Conservation (phyloP, 345 rosid genomes). For the Triadica sebifera region DNA sequence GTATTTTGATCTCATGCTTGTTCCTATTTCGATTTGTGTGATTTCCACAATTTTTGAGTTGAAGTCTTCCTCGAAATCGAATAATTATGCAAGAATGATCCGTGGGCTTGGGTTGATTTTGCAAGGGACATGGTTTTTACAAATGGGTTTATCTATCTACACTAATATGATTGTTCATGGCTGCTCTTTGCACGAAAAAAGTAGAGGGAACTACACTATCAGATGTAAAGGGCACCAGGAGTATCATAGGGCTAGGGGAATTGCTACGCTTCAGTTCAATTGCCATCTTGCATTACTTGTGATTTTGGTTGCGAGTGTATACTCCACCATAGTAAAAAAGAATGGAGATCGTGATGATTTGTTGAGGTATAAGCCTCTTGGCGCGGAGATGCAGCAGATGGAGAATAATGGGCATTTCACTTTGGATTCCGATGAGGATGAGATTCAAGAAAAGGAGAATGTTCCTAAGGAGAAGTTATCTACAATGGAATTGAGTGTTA, state of each 20-base stretch:
- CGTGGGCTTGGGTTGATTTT: constrained; percentile 72
- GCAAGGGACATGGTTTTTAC: constrained; percentile 89
- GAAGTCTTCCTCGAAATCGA: constrained; percentile 25
- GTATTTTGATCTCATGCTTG: constrained; percentile 83
- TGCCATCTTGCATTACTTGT: constrained; percentile 81
- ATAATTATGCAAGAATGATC: constrained; percentile 37
- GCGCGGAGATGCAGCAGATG: constrained; percentile 54
- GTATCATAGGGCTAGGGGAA: constrained; percentile 78
- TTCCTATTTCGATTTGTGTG: constrained; percentile 60
- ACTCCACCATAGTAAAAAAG: constrained; percentile 48
- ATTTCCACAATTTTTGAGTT: constrained; percentile 56
- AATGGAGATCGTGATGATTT: constrained; percentile 42
- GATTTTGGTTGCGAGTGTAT: constrained; percentile 40
- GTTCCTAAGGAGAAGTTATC: constrained; percentile 14
- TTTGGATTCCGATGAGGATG: constrained; percentile 79
- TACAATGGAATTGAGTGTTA: constrained; percentile 39
- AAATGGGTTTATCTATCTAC: constrained; percentile 81
- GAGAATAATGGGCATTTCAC: constrained; percentile 50
- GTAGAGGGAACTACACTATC: constrained; percentile 74
- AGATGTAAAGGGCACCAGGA: constrained; percentile 74
- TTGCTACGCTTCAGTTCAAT: constrained; percentile 90
- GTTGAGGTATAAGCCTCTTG: constrained; percentile 55
- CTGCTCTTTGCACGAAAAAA: constrained; percentile 59
- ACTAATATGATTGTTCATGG: constrained; percentile 60
- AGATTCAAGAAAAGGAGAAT: constrained; percentile 41